Percentiles rank a stretch among this genome's conserved stretches.
phyloP scores from a whole-genome alignment of 2,329 filamentous ascomycete species.

The Geosmithia morbida region DNA sequence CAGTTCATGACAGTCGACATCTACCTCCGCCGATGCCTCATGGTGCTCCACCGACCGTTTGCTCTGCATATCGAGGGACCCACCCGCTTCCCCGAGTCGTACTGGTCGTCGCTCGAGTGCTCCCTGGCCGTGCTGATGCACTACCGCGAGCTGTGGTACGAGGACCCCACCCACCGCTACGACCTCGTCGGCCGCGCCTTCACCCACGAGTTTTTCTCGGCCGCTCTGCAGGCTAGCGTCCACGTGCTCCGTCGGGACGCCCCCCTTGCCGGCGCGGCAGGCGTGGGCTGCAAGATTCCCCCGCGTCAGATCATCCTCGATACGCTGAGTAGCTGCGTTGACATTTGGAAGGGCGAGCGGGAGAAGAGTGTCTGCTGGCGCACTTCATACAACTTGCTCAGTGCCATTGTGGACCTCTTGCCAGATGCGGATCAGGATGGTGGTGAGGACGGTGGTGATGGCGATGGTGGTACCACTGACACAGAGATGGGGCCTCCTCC shows the following conservation, averaged over 20 bases:
- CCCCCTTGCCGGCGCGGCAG: slow-evolving; percentile 12
- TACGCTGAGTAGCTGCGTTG: slow-evolving; percentile 15
- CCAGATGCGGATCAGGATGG: slow-evolving; percentile 5
- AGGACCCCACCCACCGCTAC: slow-evolving; percentile 10
- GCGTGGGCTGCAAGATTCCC: slow-evolving; percentile 14
- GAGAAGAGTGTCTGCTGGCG: slow-evolving; percentile 19
- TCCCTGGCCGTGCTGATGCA: slow-evolving; percentile 18
- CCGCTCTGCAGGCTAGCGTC: slow-evolving; percentile 16
- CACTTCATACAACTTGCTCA: slow-evolving; percentile 16
- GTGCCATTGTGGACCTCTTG: slow-evolving; percentile 12
- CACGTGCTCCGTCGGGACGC: slow-evolving; percentile 19
- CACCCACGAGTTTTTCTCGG: slow-evolving; percentile 20
- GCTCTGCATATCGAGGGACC: slow-evolving; percentile 17
- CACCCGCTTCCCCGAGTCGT: slow-evolving; percentile 16
- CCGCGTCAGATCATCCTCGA: slow-evolving; percentile 20
- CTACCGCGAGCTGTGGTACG: slow-evolving; percentile 18
- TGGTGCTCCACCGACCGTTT: slow-evolving; percentile 20
- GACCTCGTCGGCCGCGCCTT: slow-evolving; percentile 18
- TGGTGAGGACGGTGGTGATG: neutral
- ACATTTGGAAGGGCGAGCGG: slow-evolving; percentile 19
- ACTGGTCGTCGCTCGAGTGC: slow-evolving; percentile 21
- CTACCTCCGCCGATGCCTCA: slow-evolving; percentile 17
- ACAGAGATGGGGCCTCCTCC: neutral
- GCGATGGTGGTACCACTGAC: neutral
- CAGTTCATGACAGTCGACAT: slow-evolving; percentile 19